Evolutionary conservation across 1,284 basidiomycete species (phyloP).

Genomic region (Volvariella volvacea): DNA sequence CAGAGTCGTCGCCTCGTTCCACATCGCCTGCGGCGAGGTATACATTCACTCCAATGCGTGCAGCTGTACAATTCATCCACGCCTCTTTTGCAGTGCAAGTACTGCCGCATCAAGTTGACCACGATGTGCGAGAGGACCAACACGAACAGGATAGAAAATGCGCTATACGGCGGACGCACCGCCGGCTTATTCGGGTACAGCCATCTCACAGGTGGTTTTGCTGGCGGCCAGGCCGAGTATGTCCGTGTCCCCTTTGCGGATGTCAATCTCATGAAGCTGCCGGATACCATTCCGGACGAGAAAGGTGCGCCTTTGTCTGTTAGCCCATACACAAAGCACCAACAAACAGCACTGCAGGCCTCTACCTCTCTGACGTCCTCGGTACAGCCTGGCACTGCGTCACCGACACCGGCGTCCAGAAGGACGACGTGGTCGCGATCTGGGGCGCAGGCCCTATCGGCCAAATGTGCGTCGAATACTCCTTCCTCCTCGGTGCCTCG

Average conservation of each 20-base stretch:
- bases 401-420: conserved; percentile 59
- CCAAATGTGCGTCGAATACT: conserved; percentile 54
- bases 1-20: conserved; percentile 72
- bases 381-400: conserved; percentile 71
- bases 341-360: conserved; percentile 17
- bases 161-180: conserved; percentile 64
- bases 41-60: no score
- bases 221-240: conserved; percentile 67
- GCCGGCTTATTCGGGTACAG: conserved; percentile 75
- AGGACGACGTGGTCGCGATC: conserved; percentile 62
- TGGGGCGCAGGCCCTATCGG: conserved; percentile 67
- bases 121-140: no score
- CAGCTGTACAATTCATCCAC: no score
- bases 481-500: conserved; percentile 61
- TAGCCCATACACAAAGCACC: no score
- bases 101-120: no score
- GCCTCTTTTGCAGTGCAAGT: no score
- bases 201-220: conserved; percentile 69
- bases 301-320: conserved; percentile 13
- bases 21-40: conserved; percentile 65
- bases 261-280: conserved; percentile 66
- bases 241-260: conserved; percentile 65
- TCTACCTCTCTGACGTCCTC: conserved; percentile 69
- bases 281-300: conserved; percentile 59
- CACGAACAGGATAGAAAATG: conserved; percentile 40